A percentile compares a stretch with the other conserved stretches of the same genome.
phyloP scores from a whole-genome alignment of 495 filamentous ascomycete species.

The Aspergillus haitiensis region DNA sequence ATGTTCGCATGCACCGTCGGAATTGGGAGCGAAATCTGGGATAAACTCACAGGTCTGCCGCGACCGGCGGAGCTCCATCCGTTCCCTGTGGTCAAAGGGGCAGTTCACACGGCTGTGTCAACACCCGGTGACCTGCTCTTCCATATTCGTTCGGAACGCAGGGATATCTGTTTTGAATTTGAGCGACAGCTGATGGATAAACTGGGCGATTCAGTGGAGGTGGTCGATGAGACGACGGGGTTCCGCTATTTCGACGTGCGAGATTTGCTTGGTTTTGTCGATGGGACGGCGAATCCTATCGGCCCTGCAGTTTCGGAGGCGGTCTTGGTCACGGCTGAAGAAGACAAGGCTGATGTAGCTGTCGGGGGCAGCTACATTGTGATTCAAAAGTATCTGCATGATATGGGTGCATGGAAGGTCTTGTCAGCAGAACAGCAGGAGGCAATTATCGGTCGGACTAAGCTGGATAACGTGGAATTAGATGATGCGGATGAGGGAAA shows the following conservation, averaged over 20 bases:
- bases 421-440: slow-evolving; percentile 55
- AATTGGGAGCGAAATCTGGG: slow-evolving; percentile 54
- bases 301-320: slow-evolving; percentile 46
- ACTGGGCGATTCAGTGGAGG: slow-evolving; percentile 45
- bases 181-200: slow-evolving; percentile 53
- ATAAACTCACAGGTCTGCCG: slow-evolving; percentile 43
- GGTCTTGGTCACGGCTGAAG: slow-evolving; percentile 47
- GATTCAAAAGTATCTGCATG: slow-evolving; percentile 59
- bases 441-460: slow-evolving; percentile 56
- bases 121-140: slow-evolving; percentile 58
- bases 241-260: slow-evolving; percentile 62
- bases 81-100: slow-evolving; percentile 48
- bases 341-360: slow-evolving; percentile 25
- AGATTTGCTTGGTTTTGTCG: slow-evolving; percentile 60
- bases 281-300: slow-evolving; percentile 59
- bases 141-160: slow-evolving; percentile 57
- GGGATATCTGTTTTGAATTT: slow-evolving; percentile 60
- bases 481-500: slow-evolving; percentile 48
- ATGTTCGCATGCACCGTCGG: slow-evolving; percentile 55
- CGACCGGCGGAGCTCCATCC: slow-evolving; percentile 54
- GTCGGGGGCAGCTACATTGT: slow-evolving; percentile 57
- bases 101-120: slow-evolving; percentile 47
- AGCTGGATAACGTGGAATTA: slow-evolving; percentile 56
- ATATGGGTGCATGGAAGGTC: slow-evolving; percentile 46
- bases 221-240: slow-evolving; percentile 55